These are phyloP conservation scores for Boeremia exigua DNA, from an alignment of 2,329 filamentous ascomycete species.

Conservation along the genomic window DNA sequence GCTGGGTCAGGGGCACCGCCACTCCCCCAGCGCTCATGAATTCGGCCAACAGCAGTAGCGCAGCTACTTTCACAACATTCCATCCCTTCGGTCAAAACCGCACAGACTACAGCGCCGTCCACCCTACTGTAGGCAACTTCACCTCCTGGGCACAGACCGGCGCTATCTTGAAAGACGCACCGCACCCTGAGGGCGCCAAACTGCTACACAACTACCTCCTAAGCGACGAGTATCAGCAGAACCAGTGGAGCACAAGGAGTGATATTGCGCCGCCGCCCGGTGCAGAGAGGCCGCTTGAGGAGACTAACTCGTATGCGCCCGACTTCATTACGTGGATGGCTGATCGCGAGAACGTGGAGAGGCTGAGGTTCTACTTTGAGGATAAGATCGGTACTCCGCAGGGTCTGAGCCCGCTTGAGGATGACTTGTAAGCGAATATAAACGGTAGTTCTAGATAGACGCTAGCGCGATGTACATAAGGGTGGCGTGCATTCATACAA, in stretches of 20 bases:
- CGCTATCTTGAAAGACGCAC: conserved; percentile 57
- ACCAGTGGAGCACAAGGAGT: conserved; percentile 46
- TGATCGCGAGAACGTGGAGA: conserved; percentile 52
- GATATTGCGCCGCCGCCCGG: conserved; percentile 43
- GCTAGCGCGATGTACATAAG: too few species aligned
- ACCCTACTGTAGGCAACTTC: conserved; percentile 48
- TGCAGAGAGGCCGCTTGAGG: conserved; percentile 38
- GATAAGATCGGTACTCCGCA: conserved; percentile 51
- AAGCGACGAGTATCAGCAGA: conserved; percentile 49
- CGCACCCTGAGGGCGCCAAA: conserved; percentile 59
- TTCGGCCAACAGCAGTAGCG: conserved; percentile 29
- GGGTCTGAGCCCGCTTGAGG: conserved; percentile 50
- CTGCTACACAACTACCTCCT: conserved; percentile 57
- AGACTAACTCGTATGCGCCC: conserved; percentile 46
- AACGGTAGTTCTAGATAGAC: too few species aligned
- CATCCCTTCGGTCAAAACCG: neutral
- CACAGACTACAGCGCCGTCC: conserved; percentile 8
- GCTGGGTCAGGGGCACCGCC: conserved; percentile 61
- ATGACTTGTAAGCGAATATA: conserved; percentile 12
- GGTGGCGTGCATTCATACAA: too few species aligned
- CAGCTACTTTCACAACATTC: conserved; percentile 24
- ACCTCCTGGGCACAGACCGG: conserved; percentile 58
- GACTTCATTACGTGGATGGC: conserved; percentile 53
- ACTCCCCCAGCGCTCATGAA: conserved; percentile 51
- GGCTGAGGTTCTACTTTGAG: conserved; percentile 53